These are phyloP conservation scores for Globisporangium paddicum DNA, from an alignment of 352 stramenopile genomes.

Conservation along the genomic window DNA sequence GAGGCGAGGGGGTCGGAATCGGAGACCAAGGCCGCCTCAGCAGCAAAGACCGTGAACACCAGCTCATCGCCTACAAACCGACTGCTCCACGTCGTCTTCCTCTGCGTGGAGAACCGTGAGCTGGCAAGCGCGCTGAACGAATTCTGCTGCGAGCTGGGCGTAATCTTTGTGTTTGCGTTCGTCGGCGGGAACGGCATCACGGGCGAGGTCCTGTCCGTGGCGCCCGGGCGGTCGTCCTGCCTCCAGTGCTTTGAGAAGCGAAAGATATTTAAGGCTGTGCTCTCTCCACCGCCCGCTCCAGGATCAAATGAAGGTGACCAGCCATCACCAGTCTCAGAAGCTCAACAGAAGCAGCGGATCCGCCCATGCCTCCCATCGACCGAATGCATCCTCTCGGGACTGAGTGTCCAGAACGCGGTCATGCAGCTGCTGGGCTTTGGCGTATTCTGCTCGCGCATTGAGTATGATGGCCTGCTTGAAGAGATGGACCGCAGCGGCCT, in stretches of 20 bases:
- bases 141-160: conserved; percentile 27
- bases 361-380: conserved; percentile 25
- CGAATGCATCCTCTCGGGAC: conserved; percentile 41
- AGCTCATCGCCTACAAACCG: background rate
- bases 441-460: conserved; percentile 29
- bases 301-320: background rate
- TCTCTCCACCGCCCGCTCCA: background rate
- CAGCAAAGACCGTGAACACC: background rate
- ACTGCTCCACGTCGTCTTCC: conserved; percentile 22
- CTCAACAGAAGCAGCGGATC: background rate
- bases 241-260: conserved; percentile 43
- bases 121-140: conserved; percentile 40
- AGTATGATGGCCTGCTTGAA: conserved; percentile 44
- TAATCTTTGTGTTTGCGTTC: conserved; percentile 29
- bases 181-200: conserved; percentile 31
- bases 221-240: conserved; percentile 33
- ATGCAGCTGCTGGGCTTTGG: conserved; percentile 32
- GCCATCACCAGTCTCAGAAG: background rate
- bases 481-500: conserved; percentile 41
- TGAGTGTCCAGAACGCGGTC: conserved; percentile 37
- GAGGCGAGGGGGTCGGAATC: no score
- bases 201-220: conserved; percentile 29
- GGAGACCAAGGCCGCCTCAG: background rate
- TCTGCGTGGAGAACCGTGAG: conserved; percentile 21
- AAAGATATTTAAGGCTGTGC: conserved; percentile 26